Evolutionary conservation across 192 early-diverging fungal genomes (phyloP).

Genomic region (Backusella psychrophila): DNA sequence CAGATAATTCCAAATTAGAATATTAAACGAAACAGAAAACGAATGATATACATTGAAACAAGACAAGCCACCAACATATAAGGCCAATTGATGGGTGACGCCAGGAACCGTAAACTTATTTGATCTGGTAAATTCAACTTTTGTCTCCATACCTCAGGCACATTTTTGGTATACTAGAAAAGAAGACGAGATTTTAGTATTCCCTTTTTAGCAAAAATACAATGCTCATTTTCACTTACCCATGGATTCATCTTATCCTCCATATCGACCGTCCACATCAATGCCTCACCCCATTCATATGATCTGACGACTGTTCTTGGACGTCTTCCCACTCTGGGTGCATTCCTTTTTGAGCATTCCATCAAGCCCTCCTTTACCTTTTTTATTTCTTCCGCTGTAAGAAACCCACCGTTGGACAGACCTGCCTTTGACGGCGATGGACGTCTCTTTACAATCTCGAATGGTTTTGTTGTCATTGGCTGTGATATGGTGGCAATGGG

Average conservation of each 20-base stretch:
- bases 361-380: neutral
- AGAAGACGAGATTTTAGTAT: neutral
- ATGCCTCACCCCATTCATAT: neutral
- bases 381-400: neutral
- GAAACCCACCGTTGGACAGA: neutral
- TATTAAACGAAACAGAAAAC: neutral
- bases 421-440: neutral
- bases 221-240: neutral
- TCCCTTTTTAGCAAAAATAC: neutral
- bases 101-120: neutral
- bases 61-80: neutral
- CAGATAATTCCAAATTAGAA: too few species aligned
- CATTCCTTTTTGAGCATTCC: neutral
- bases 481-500: neutral
- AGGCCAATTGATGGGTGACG: neutral
- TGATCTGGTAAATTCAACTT: neutral
- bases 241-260: neutral
- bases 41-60: neutral
- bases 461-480: neutral
- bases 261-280: neutral
- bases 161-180: neutral
- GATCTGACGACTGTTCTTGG: neutral
- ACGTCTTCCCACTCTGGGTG: neutral
- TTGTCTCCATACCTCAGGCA: neutral
- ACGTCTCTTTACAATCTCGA: neutral